Conservation (phyloP, 306 rosid species). For the peach (Prunus persica) region Prunus_persica_NCBIv2 NC_034016.1:9953501-9954000, state of each 20-base stretch:
- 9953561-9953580: not conserved
- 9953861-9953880: no score
- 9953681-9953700: not conserved
- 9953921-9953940: no score
- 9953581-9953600: not conserved
- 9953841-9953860: no score
- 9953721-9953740: not conserved
- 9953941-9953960: not conserved
- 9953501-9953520: conserved; percentile 25
- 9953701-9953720: not conserved
- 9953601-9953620: not conserved
- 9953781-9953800: not conserved
- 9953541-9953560: conserved; percentile 40
- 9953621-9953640: not conserved
- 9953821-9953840: no score
- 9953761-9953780: not conserved
- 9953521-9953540: conserved; percentile 3
- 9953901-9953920: not conserved
- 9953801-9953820: no score
- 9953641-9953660: not conserved
- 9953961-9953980: not conserved
- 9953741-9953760: not conserved
- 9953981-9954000: not conserved
- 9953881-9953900: not conserved
- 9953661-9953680: no score